Evolutionary conservation across 495 filamentous ascomycete species (phyloP).

Genomic region (Astrothelium subdiscretum): DNA sequence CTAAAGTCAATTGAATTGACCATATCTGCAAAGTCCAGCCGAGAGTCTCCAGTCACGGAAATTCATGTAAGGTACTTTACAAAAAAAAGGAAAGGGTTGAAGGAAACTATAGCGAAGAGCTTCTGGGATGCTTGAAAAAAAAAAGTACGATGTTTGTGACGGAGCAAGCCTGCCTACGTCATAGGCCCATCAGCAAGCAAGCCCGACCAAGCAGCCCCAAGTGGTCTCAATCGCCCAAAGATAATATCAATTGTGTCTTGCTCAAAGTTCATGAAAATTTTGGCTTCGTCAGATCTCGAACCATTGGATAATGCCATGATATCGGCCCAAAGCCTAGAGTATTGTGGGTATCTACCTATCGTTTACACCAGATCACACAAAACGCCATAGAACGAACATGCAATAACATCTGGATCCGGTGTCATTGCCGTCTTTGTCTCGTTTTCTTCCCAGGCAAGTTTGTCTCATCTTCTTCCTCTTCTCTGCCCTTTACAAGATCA

Average conservation of each 20-base stretch:
- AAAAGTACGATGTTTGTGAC: not conserved
- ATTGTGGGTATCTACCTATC: no score
- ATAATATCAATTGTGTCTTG: no score
- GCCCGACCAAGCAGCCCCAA: no score
- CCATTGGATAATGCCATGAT: no score
- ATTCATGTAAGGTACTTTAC: not conserved
- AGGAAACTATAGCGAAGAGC: not conserved
- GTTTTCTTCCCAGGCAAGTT: not conserved
- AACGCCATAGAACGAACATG: not conserved
- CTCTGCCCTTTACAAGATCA: not conserved
- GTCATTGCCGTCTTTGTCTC: not conserved
- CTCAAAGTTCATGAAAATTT: no score
- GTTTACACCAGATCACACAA: not conserved
- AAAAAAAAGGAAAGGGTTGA: not conserved
- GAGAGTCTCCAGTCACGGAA: not conserved
- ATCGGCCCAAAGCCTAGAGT: no score
- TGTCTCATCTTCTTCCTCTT: not conserved
- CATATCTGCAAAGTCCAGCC: not conserved
- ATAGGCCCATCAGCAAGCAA: not conserved
- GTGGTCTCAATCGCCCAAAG: no score
- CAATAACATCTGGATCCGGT: not conserved
- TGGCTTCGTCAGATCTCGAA: no score
- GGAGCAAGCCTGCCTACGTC: not conserved
- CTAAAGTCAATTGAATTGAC: constrained; percentile 41
- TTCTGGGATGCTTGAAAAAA: not conserved